Base-by-base conservation (phyloP, 2,329 filamentous ascomycete species). In the Aureobasidium sp. region DNA sequence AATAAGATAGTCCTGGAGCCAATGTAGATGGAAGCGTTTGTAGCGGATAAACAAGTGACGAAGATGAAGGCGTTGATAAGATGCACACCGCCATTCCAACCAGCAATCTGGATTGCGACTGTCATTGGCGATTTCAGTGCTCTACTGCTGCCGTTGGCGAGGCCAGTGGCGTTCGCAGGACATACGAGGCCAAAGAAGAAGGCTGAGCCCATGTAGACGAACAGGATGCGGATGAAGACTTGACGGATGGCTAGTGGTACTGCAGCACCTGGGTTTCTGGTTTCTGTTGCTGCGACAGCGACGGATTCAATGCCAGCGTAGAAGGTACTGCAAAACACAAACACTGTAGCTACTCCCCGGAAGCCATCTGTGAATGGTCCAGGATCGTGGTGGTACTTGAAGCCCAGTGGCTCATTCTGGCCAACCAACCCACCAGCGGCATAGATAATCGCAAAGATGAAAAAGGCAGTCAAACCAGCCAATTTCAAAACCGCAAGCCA, bases 1-100 rank as follows among this genome's bases (percentile, higher is more conserved):
- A 85, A 91, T 0, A 91, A 75, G 1, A 93, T 74, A 0, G 88
- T 91, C 27, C 89, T 83, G 3, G 86, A 89, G 48, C 85, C 85
- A 66, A 92, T 89, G 71, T 91, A 92, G 64, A 92, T 87, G 9
- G 86, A 88, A 58, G 83, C 85, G 74, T 92, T 92, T 66, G 87
- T 82, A 21, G 88, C 87, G 0, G 82, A 86, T 41, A 90, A 77
- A 61, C 88, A 88, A 13, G 88, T 89, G 9, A 90, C 77, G 55
- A 92, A 81, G 67, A 90, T 89, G 68, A 90, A 87, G 42, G 85
- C 87, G 66, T 92, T 92, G 76, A 92, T 88, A 1, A 92, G 80
- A 69, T 92, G 85, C 1, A 88, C 86, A 60, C 87, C 89, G 30
- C 82, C 84, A 60, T 87, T 73, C 82, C 87, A 91, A 1, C 88